A percentile compares a stretch with the other conserved stretches of the same genome.
These are phyloP conservation scores for Neopestalotiopsis sp. DNA, from an alignment of 2,329 filamentous ascomycete genomes.

Conservation along the genomic window DNA sequence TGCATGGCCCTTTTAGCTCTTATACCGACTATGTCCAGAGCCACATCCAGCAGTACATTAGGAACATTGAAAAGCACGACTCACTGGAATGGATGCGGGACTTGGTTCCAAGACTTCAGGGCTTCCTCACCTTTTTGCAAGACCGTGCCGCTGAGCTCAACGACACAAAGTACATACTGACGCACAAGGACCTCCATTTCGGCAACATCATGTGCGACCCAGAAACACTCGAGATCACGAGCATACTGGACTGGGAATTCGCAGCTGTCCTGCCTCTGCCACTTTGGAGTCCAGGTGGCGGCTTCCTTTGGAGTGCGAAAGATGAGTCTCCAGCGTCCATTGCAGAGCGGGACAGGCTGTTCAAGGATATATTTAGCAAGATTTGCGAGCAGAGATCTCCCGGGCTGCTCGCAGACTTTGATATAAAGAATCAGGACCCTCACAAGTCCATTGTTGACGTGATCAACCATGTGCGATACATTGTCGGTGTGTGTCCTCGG, in stretches of 20 bases:
- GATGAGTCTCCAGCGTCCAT: slow-evolving; percentile 24
- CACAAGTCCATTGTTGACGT: not conserved
- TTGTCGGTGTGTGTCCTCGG: slow-evolving; percentile 21
- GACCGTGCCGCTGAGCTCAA: slow-evolving; percentile 27
- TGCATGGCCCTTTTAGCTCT: slow-evolving; percentile 30
- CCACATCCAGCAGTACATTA: slow-evolving; percentile 33
- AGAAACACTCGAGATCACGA: slow-evolving; percentile 33
- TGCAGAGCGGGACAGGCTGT: slow-evolving; percentile 31
- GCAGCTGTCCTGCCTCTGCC: slow-evolving; percentile 39
- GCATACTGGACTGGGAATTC: slow-evolving; percentile 45
- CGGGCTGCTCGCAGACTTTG: not conserved
- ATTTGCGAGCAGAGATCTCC: slow-evolving; percentile 15
- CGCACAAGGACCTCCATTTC: slow-evolving; percentile 45
- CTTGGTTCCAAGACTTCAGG: slow-evolving; percentile 33
- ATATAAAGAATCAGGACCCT: slow-evolving; percentile 6
- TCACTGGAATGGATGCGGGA: slow-evolving; percentile 34
- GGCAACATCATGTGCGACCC: slow-evolving; percentile 42
- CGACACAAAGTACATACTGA: slow-evolving; percentile 30
- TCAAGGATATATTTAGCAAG: slow-evolving; percentile 31
- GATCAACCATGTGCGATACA: slow-evolving; percentile 11
- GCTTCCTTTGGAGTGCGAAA: slow-evolving; percentile 41
- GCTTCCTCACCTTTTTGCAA: slow-evolving; percentile 26
- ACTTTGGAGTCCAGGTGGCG: slow-evolving; percentile 41
- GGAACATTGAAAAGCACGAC: slow-evolving; percentile 32
- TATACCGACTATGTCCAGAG: slow-evolving; percentile 35